phyloP scores from a whole-genome alignment of 176 grass and related monocot species.

The Tillandsia fasciculata region DNA sequence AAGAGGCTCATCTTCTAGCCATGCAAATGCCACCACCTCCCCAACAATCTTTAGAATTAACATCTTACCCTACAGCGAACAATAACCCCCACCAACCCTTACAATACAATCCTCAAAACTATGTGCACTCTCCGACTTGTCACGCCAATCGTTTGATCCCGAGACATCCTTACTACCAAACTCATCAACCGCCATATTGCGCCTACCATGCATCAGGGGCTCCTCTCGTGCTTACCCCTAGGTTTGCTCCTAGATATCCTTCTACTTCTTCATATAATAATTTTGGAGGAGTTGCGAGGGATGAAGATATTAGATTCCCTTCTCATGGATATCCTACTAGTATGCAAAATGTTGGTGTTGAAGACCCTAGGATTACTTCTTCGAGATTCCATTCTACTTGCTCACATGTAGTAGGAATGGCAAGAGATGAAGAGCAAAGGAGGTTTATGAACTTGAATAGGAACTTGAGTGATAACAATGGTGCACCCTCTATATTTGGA shows the following conservation, averaged over 20 bases:
- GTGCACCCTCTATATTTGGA: not conserved
- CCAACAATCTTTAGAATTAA: not conserved
- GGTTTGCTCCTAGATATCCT: not conserved
- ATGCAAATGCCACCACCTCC: slow-evolving; percentile 3
- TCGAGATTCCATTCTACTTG: not conserved
- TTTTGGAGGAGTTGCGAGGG: not conserved
- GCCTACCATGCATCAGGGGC: not conserved
- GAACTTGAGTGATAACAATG: not conserved
- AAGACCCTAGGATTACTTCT: no score
- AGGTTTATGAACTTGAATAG: not conserved
- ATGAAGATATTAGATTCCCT: not conserved
- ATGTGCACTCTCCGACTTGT: not conserved
- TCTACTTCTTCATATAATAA: not conserved
- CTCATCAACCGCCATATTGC: not conserved
- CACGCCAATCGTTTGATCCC: not conserved
- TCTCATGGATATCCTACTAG: no score
- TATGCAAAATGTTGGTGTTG: no score
- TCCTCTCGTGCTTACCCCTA: not conserved
- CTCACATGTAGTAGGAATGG: not conserved
- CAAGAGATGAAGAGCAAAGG: not conserved
- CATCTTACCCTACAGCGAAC: not conserved
- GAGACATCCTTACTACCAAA: not conserved
- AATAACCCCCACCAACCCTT: not conserved
- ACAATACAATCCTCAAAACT: not conserved
- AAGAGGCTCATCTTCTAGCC: slow-evolving; percentile 3